Conservation (phyloP, 1,284 basidiomycete species). For the Pulveroboletus ridleyi region DNA sequence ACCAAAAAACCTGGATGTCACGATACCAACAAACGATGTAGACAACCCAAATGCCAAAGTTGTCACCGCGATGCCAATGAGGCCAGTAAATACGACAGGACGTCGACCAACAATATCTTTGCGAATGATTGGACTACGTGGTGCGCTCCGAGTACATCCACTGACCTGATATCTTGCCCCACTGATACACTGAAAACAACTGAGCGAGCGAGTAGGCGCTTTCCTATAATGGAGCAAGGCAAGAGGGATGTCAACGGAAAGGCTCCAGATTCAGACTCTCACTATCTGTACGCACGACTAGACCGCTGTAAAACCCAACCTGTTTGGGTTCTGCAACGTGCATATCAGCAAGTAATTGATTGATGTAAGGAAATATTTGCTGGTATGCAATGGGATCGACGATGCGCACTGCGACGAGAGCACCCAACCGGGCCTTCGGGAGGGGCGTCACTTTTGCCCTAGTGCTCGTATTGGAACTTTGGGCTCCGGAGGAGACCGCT, state of each 20-base stretch:
- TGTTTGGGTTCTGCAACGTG: conserved; percentile 59
- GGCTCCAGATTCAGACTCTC: background rate
- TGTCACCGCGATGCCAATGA: conserved; percentile 57
- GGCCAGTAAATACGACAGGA: conserved; percentile 63
- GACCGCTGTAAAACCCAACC: conserved; percentile 68
- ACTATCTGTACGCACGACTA: conserved; percentile 54
- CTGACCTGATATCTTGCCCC: conserved; percentile 63
- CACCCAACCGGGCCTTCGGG: conserved; percentile 24
- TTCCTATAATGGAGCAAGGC: conserved; percentile 45
- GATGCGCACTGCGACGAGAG: conserved; percentile 47
- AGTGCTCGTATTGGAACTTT: background rate
- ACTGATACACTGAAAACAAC: conserved; percentile 65
- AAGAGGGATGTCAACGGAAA: background rate
- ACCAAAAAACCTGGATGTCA: conserved; percentile 30
- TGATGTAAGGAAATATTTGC: conserved; percentile 66
- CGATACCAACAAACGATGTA: conserved; percentile 49
- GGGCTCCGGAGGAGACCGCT: background rate
- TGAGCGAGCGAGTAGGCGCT: conserved; percentile 67
- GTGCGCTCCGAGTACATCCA: background rate
- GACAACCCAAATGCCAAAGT: conserved; percentile 62
- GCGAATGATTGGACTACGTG: background rate
- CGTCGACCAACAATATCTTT: conserved; percentile 60
- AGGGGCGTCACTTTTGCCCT: conserved; percentile 15
- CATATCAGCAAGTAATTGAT: conserved; percentile 63
- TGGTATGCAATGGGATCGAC: conserved; percentile 68